Evolutionary conservation across 306 rosid species (phyloP).

Genomic region (Malus asiatica): DNA sequence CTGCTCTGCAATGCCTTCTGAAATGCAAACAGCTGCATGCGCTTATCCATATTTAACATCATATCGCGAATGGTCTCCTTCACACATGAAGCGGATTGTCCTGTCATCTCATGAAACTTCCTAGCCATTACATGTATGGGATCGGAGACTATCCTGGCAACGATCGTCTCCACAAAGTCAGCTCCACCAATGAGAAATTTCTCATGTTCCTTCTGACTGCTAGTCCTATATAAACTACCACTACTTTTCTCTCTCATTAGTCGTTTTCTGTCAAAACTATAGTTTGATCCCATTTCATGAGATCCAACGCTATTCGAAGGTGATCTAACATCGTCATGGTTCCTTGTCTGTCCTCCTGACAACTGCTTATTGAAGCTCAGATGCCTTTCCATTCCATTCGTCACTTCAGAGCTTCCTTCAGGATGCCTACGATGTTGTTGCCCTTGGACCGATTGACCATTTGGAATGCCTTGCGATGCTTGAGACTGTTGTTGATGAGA

Average conservation of each 20-base stretch:
- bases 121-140: conserved; percentile 65
- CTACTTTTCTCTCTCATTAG: conserved; percentile 54
- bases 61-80: conserved; percentile 65
- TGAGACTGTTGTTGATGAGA: conserved; percentile 62
- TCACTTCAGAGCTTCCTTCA: conserved; percentile 74
- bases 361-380: conserved; percentile 80
- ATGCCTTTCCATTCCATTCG: conserved; percentile 71
- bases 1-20: conserved; percentile 68
- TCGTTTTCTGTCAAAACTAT: conserved; percentile 68
- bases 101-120: conserved; percentile 71
- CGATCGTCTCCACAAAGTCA: conserved; percentile 62
- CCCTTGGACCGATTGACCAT: conserved; percentile 58
- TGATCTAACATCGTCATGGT: conserved; percentile 69
- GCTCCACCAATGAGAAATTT: conserved; percentile 43
- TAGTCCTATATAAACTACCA: conserved; percentile 63
- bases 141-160: conserved; percentile 65
- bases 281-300: conserved; percentile 75
- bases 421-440: conserved; percentile 53
- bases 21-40: conserved; percentile 41
- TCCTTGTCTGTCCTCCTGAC: conserved; percentile 64
- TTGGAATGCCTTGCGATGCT: conserved; percentile 50
- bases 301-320: conserved; percentile 85
- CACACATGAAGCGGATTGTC: conserved; percentile 39
- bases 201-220: conserved; percentile 69
- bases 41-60: conserved; percentile 65